A percentile compares a stretch with the other conserved stretches of the same genome.
phyloP scores from a whole-genome alignment of 805 yeast species.

The Scheffersomyces amazonensis region DNA sequence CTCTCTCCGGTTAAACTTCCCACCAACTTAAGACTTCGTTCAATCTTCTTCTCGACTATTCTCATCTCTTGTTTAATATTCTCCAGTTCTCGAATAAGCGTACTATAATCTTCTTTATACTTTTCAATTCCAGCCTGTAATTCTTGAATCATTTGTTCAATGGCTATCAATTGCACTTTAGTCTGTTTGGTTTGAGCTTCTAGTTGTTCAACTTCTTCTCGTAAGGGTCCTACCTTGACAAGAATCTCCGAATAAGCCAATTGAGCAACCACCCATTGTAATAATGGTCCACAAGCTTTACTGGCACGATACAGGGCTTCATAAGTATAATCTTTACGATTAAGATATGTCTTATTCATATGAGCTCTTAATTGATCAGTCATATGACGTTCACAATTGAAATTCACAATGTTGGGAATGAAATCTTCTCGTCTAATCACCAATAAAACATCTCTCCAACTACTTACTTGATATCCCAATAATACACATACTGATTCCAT shows the following conservation, averaged over 20 bases:
- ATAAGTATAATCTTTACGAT: constrained; percentile 61
- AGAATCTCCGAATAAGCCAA: constrained; percentile 70
- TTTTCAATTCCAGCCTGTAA: constrained; percentile 63
- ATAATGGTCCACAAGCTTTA: constrained; percentile 90
- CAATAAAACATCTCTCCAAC: constrained; percentile 82
- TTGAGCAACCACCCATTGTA: constrained; percentile 89
- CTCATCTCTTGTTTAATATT: constrained; percentile 68
- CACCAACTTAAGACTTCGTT: constrained; percentile 59
- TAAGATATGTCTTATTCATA: constrained; percentile 60
- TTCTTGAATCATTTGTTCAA: constrained; percentile 78
- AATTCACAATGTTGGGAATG: constrained; percentile 75
- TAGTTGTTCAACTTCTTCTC: constrained; percentile 57
- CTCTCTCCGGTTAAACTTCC: constrained; percentile 66
- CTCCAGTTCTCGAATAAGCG: constrained; percentile 76
- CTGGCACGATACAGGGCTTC: constrained; percentile 84
- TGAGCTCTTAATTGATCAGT: constrained; percentile 47
- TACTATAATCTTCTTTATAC: constrained; percentile 68
- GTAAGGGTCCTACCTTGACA: constrained; percentile 70
- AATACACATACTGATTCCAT: constrained; percentile 84
- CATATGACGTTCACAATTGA: constrained; percentile 60
- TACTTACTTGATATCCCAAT: constrained; percentile 62
- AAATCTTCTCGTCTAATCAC: constrained; percentile 86
- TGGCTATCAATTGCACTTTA: constrained; percentile 66
- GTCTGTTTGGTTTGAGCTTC: constrained; percentile 63
- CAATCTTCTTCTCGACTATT: constrained; percentile 56